These are phyloP conservation scores for Kodamaea arcana DNA, from an alignment of 1,139 yeast genomes.

Conservation along the genomic window DNA sequence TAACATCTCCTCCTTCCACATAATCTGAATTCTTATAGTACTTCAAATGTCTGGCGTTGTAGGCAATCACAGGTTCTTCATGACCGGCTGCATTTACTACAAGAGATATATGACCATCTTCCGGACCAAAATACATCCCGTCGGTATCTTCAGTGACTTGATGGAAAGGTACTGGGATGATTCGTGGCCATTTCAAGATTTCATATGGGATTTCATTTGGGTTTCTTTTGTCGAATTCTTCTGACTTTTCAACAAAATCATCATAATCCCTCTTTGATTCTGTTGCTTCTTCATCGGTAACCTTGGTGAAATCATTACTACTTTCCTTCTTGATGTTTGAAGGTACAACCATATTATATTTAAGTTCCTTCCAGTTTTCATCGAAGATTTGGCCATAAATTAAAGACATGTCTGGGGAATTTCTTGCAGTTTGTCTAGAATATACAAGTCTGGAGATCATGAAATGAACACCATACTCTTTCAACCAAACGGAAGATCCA, in stretches of 20 bases:
- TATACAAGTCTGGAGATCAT: conserved; percentile 34
- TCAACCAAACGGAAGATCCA: conserved; percentile 39
- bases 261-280: neutral
- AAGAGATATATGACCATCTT: conserved; percentile 38
- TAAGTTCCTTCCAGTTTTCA: conserved; percentile 43
- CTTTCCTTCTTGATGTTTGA: conserved; percentile 5
- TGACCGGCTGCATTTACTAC: conserved; percentile 27
- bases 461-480: conserved; percentile 37
- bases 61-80: conserved; percentile 37
- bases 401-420: conserved; percentile 32
- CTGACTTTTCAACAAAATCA: neutral
- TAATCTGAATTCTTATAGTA: conserved; percentile 4
- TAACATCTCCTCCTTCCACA: conserved; percentile 3
- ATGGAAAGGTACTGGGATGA: conserved; percentile 32
- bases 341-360: conserved; percentile 32
- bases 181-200: conserved; percentile 24
- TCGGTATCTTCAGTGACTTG: conserved; percentile 22
- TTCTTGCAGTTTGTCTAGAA: conserved; percentile 24
- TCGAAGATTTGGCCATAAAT: conserved; percentile 46
- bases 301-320: neutral
- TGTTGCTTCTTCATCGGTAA: neutral
- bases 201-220: conserved; percentile 6
- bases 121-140: conserved; percentile 36
- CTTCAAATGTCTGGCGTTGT: conserved; percentile 29
- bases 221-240: conserved; percentile 6